Conservation (phyloP, 2,329 filamentous ascomycete genomes). For the Botryosphaeria dothidea region DNA sequence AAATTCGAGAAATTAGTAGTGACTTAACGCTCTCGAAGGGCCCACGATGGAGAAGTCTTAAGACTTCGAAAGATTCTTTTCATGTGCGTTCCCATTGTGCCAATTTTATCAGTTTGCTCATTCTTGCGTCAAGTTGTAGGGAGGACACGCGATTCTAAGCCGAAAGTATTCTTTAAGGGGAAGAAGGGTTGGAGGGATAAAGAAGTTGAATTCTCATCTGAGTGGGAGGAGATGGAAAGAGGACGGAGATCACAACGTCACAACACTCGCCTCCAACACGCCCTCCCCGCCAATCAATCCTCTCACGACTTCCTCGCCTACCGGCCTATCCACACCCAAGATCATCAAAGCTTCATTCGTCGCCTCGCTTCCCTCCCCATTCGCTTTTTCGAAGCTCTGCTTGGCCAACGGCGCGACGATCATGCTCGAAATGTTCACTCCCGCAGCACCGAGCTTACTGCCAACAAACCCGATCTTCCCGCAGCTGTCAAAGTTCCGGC, state of each 20-base stretch:
- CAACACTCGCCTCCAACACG: constrained; percentile 53
- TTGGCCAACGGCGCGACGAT: constrained; percentile 62
- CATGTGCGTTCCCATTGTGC: too few relatives aligned
- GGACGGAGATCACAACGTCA: constrained; percentile 41
- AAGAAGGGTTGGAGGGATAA: too few relatives aligned
- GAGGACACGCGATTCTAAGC: too few relatives aligned
- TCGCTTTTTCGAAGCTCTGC: constrained; percentile 28
- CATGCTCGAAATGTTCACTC: constrained; percentile 81
- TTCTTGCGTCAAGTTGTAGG: too few relatives aligned
- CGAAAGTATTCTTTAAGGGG: too few relatives aligned
- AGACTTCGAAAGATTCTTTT: too few relatives aligned
- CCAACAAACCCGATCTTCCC: constrained; percentile 83
- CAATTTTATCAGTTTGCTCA: too few relatives aligned
- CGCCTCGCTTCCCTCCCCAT: constrained; percentile 22
- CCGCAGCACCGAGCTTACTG: constrained; percentile 65
- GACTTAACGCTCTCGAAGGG: too few relatives aligned
- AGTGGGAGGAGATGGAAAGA: background rate
- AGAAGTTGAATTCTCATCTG: too few relatives aligned
- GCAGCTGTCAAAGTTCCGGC: constrained; percentile 78
- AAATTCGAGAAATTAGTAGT: too few relatives aligned
- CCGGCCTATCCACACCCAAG: constrained; percentile 67
- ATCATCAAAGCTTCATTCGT: constrained; percentile 75
- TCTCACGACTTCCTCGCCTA: constrained; percentile 58
- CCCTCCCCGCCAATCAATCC: constrained; percentile 52
- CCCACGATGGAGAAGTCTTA: too few relatives aligned